phyloP scores from a whole-genome alignment of 139 green algal species.

The Mesostigma viride region DNA sequence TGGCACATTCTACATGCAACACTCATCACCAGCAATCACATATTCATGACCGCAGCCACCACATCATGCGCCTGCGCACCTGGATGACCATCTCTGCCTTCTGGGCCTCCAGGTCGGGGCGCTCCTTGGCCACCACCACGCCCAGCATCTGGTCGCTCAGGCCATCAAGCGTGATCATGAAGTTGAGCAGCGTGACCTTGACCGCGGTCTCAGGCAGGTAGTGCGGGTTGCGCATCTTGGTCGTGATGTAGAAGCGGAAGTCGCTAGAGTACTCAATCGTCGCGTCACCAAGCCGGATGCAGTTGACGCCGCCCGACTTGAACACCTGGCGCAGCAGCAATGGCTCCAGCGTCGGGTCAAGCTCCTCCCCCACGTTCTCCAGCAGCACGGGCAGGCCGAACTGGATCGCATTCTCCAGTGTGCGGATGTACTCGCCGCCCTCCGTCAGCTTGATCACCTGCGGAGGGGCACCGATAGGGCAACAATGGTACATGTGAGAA shows the following conservation, averaged over 20 bases:
- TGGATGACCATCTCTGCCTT: slow-evolving; percentile 31
- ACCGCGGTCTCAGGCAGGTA: slow-evolving; percentile 38
- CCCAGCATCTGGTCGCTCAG: slow-evolving; percentile 36
- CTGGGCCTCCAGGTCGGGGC: slow-evolving; percentile 35
- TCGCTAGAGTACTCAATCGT: slow-evolving; percentile 32
- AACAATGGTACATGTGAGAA: background rate
- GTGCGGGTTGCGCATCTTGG: slow-evolving; percentile 34
- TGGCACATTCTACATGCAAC: too few relatives aligned
- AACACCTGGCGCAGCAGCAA: slow-evolving; percentile 35
- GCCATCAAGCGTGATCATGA: slow-evolving; percentile 36
- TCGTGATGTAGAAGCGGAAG: slow-evolving; percentile 50
- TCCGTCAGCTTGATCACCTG: slow-evolving; percentile 37
- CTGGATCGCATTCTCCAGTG: slow-evolving; percentile 40
- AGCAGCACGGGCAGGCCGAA: slow-evolving; percentile 39
- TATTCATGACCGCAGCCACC: too few relatives aligned
- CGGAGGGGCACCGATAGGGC: too few relatives aligned
- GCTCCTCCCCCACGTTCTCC: slow-evolving; percentile 40
- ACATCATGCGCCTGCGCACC: too few relatives aligned
- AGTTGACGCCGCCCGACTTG: slow-evolving; percentile 34
- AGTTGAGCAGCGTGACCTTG: slow-evolving; percentile 38
- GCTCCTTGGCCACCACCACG: slow-evolving; percentile 37
- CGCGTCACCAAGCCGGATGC: slow-evolving; percentile 34
- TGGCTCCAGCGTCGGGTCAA: slow-evolving; percentile 38
- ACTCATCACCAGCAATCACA: too few relatives aligned
- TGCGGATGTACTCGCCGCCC: slow-evolving; percentile 29